Evolutionary conservation across 441 rosid species (phyloP).

Genomic region (Pelargonium cotyledonis): DNA sequence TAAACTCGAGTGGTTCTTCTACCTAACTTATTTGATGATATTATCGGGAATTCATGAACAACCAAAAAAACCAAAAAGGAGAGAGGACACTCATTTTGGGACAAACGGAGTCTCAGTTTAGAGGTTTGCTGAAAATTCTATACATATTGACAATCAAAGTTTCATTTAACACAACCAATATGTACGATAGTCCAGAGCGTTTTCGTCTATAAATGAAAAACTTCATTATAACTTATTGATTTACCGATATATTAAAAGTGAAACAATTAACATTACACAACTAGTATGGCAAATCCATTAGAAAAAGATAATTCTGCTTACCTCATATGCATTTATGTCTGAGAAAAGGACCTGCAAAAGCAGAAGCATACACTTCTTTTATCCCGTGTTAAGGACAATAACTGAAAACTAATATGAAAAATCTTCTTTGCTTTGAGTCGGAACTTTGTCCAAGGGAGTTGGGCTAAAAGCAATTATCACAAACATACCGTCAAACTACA

Average conservation of each 20-base stretch:
- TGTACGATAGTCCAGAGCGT: not conserved
- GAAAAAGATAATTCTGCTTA: conserved; percentile 13
- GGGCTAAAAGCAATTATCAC: not conserved
- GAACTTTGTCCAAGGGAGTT: too few species aligned
- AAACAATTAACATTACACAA: not conserved
- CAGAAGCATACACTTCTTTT: not conserved
- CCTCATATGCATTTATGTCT: conserved; percentile 78
- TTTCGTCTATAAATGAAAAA: not conserved
- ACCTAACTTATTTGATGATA: too few species aligned
- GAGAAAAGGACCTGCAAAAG: conserved; percentile 70
- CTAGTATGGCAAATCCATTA: too few species aligned
- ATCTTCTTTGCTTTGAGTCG: not conserved
- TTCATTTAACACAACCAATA: not conserved
- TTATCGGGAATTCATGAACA: too few species aligned
- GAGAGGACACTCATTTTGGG: too few species aligned
- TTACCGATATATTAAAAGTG: not conserved
- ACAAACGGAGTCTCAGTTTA: too few species aligned
- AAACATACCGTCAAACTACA: not conserved
- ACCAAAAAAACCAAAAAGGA: not conserved
- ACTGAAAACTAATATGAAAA: not conserved
- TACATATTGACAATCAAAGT: too few species aligned
- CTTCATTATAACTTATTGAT: not conserved
- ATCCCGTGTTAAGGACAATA: not conserved
- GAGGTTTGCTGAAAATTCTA: too few species aligned
- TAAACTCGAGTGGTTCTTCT: too few species aligned